Evolutionary conservation across 2,329 filamentous ascomycete species (phyloP).

Genomic region (Dactylellina haptotyla): DNA sequence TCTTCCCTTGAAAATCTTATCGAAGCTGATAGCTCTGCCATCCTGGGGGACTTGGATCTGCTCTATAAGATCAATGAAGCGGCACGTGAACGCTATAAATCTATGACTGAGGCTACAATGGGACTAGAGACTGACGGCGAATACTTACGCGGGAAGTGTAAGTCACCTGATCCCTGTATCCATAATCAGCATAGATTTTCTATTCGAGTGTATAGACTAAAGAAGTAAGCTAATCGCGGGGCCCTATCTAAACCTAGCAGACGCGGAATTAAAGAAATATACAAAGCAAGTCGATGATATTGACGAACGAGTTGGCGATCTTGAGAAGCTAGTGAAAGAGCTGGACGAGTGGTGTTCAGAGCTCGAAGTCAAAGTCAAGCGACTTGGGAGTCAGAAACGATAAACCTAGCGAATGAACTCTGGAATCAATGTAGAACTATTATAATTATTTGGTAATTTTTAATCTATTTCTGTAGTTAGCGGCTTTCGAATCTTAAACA

Average conservation of each 20-base stretch:
- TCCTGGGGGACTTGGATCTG: conserved; percentile 57
- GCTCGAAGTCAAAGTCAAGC: conserved; percentile 54
- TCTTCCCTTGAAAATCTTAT: conserved; percentile 57
- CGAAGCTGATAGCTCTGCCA: conserved; percentile 57
- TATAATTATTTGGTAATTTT: no score
- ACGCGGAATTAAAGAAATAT: conserved; percentile 58
- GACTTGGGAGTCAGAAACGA: conserved; percentile 34
- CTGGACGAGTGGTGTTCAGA: conserved; percentile 58
- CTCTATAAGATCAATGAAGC: conserved; percentile 57
- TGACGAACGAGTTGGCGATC: conserved; percentile 56
- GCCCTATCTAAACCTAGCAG: conserved; percentile 23
- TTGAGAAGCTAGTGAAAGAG: conserved; percentile 58
- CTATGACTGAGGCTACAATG: conserved; percentile 57
- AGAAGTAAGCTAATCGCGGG: background rate
- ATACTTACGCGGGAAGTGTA: conserved; percentile 57
- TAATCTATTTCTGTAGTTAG: no score
- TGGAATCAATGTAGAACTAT: no score
- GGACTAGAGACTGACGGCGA: conserved; percentile 57
- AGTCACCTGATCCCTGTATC: no score
- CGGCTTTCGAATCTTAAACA: no score
- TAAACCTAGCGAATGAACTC: no score
- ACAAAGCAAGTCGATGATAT: conserved; percentile 58
- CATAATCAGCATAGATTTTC: no score
- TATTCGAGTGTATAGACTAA: no score
- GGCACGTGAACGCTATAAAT: conserved; percentile 56